phyloP scores from a whole-genome alignment of 139 green algal genomes.

The Micromonas commoda region DNA sequence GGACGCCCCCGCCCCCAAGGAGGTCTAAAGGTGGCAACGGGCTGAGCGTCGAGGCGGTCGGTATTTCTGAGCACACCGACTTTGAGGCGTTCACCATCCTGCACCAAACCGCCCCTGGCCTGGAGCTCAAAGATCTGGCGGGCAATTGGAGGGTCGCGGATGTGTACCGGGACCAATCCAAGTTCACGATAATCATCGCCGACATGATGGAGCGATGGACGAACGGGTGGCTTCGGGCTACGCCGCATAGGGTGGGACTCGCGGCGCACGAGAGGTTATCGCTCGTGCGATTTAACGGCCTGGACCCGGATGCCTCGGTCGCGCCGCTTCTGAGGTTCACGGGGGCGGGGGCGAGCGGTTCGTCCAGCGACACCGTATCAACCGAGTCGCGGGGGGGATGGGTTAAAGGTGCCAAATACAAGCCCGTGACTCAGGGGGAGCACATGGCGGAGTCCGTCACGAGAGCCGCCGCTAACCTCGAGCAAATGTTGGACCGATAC shows the following conservation, averaged over 20 bases:
- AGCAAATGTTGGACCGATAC: neutral
- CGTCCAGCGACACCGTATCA: too few relatives aligned
- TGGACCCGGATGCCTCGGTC: neutral
- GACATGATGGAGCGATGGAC: slow-evolving; percentile 9
- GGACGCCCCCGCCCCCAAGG: too few relatives aligned
- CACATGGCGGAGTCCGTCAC: neutral
- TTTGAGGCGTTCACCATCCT: slow-evolving; percentile 16
- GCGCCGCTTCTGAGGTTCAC: neutral
- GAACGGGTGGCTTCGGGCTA: neutral
- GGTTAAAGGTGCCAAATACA: too few relatives aligned
- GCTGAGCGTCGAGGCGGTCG: too few relatives aligned
- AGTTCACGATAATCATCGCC: slow-evolving; percentile 8
- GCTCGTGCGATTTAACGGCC: slow-evolving; percentile 14
- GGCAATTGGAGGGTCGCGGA: neutral
- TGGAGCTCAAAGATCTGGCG: slow-evolving; percentile 1
- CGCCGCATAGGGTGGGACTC: neutral
- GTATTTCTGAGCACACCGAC: slow-evolving; percentile 14
- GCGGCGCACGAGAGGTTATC: slow-evolving; percentile 2
- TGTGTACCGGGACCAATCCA: neutral
- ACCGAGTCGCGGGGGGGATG: too few relatives aligned
- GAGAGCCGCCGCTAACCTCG: neutral
- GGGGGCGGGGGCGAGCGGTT: too few relatives aligned
- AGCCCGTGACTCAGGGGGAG: slow-evolving; percentile 12
- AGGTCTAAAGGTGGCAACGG: too few relatives aligned
- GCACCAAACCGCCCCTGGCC: neutral